Base-by-base conservation (phyloP, 1,284 basidiomycete species). In the Ceraceosorus guamensis region DNA sequence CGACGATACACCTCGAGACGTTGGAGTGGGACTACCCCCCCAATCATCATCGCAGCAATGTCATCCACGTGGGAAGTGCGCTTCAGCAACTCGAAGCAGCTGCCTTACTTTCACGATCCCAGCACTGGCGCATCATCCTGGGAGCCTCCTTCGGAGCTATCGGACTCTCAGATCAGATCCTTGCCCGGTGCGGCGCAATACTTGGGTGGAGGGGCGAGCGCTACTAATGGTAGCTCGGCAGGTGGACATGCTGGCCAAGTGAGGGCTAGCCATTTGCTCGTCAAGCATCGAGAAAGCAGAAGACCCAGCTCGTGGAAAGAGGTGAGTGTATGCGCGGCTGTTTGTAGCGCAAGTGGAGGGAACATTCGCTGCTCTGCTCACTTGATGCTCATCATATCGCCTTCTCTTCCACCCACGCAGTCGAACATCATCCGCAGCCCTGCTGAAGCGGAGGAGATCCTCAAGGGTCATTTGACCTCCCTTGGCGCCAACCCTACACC, bases 201-300 rank as follows among this genome's bases (percentile, higher is more conserved):
- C 18, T 59, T 55, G 55, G 10, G 53, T 50, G 14, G 47, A 16
- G 39, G 37, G 37, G 7, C 52, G 11, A 5, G 39, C 34, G 24
- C 41, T 46, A 14, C 18, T 13, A 46, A 57, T 13, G 55, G 52
- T 1, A 34, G 45, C 16, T 39, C 5, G 11, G 55, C 41, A 6
- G 65, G 77, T 89, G 68, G 79, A 6, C 60, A 39, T 47, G 54
- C 46, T 30, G 82, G 79, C 13, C 82, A 89, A 77, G 89, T 96
- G 35, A 84, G 91, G 56, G 93, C 92, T 10, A 92, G 89, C 75
- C 95, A 99, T 79, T 80, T 99, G 62, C 80, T 99, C 54, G 86
- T 96, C 66, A 99, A 99, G 80, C 92, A 97, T 78, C 79, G 79
- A 31, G 88, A 83, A 11, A 92, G 89, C 75, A 81, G 95, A 57